Percentiles rank a stretch among this genome's conserved stretches.
These are phyloP conservation scores for Moesziomyces globuligerus DNA, from an alignment of 1,284 basidiomycete species.

Conservation along the genomic window DNA sequence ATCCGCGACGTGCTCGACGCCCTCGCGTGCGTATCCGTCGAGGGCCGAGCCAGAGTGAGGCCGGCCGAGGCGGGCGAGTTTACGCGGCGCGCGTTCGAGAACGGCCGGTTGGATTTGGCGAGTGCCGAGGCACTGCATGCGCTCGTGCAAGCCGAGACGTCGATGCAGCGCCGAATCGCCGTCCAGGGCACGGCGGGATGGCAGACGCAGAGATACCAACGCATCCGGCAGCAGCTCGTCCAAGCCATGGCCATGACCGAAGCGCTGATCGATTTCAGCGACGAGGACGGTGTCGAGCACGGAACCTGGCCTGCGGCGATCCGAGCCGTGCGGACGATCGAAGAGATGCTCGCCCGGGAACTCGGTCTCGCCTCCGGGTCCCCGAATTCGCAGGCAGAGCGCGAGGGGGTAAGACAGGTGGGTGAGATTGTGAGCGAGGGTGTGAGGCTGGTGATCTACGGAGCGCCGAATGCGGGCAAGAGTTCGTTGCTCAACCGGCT, in stretches of 20 bases:
- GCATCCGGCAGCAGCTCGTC: slow-evolving; percentile 75
- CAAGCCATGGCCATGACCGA: slow-evolving; percentile 80
- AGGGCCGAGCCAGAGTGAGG: slow-evolving; percentile 72
- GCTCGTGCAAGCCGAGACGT: slow-evolving; percentile 85
- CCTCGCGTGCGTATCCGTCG: slow-evolving; percentile 70
- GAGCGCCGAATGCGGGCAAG: slow-evolving; percentile 89
- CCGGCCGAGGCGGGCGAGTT: slow-evolving; percentile 87
- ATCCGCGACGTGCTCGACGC: slow-evolving; percentile 76
- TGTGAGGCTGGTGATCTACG: slow-evolving; percentile 83
- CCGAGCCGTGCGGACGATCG: slow-evolving; percentile 3
- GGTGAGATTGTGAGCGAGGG: slow-evolving; percentile 86
- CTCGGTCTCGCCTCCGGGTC: slow-evolving; percentile 7
- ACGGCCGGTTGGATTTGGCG: slow-evolving; percentile 81
- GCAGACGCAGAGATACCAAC: slow-evolving; percentile 72
- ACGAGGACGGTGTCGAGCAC: slow-evolving; percentile 85
- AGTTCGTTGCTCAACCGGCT: slow-evolving; percentile 83
- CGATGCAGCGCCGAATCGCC: slow-evolving; percentile 79
- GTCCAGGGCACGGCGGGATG: slow-evolving; percentile 74
- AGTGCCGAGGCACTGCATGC: slow-evolving; percentile 85
- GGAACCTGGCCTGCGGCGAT: slow-evolving; percentile 72
- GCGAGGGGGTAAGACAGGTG: slow-evolving; percentile 72
- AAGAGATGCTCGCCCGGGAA: slow-evolving; percentile 7
- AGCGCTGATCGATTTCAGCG: slow-evolving; percentile 88
- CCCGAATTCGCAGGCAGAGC: slow-evolving; percentile 3
- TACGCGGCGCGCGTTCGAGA: slow-evolving; percentile 80